These are phyloP conservation scores for Aspergillus sp. DNA, from an alignment of 2,329 filamentous ascomycete genomes.

Conservation along the genomic window DNA sequence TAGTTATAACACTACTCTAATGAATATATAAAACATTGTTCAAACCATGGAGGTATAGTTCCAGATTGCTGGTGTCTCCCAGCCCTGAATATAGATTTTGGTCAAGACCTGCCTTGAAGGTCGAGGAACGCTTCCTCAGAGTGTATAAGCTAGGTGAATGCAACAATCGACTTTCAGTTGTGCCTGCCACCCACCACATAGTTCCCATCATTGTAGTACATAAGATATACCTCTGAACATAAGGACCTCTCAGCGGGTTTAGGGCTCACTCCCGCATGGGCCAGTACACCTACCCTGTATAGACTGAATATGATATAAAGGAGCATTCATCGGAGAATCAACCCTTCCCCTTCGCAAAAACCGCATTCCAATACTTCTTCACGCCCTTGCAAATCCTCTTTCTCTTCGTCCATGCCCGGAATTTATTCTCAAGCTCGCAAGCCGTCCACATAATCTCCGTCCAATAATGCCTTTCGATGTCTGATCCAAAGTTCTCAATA, in stretches of 20 bases:
- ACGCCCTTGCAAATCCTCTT: conserved; percentile 33
- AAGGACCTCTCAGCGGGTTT: not conserved
- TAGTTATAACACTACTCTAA: conserved; percentile 8
- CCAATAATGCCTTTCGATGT: conserved; percentile 41
- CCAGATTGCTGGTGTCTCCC: not conserved
- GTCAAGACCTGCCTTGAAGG: not conserved
- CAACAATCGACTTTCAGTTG: too few species aligned
- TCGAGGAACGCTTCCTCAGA: too few species aligned
- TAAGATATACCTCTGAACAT: too few species aligned
- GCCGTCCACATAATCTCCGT: conserved; percentile 39
- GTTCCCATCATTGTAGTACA: too few species aligned
- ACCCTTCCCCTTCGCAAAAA: conserved; percentile 23
- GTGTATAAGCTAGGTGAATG: too few species aligned
- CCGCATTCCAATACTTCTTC: conserved; percentile 35
- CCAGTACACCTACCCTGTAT: not conserved
- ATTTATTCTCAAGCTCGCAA: conserved; percentile 37
- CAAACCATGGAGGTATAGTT: not conserved
- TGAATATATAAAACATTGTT: conserved; percentile 3
- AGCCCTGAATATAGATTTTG: not conserved
- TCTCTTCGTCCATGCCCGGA: conserved; percentile 33
- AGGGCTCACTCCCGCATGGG: not conserved
- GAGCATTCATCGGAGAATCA: not conserved
- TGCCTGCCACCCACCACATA: too few species aligned
- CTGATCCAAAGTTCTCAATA: conserved; percentile 31
- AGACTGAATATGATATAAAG: not conserved